Evolutionary conservation across 768 basidiomycete genomes (phyloP).

Genomic region (Podaxis rugospora): DNA sequence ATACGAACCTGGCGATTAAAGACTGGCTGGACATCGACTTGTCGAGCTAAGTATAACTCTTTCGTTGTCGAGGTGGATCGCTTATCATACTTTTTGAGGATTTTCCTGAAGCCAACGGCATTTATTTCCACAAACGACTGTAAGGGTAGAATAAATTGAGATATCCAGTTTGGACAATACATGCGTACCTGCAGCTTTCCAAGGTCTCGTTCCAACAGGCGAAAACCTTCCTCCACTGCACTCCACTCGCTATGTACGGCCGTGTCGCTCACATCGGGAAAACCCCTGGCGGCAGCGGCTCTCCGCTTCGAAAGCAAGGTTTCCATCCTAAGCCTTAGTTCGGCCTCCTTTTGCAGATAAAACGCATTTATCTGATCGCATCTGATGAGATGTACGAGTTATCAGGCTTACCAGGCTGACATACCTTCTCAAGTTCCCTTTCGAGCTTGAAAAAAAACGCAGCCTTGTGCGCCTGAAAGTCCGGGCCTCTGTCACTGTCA

Average conservation of each 20-base stretch:
- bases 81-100: slow-evolving; percentile 98
- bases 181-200: slow-evolving; percentile 82
- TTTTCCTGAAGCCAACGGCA: slow-evolving; percentile 94
- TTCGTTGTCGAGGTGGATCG: slow-evolving; percentile 93
- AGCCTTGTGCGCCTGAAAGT: slow-evolving; percentile 92
- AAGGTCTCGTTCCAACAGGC: slow-evolving; percentile 89
- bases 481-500: slow-evolving; percentile 72
- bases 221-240: slow-evolving; percentile 94
- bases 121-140: slow-evolving; percentile 98
- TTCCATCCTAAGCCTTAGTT: slow-evolving; percentile 86
- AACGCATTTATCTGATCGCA: slow-evolving; percentile 86
- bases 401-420: slow-evolving; percentile 13
- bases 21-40: slow-evolving; percentile 98
- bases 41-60: slow-evolving; percentile 91
- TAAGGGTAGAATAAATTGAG: slow-evolving; percentile 10
- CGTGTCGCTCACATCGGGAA: slow-evolving; percentile 64
- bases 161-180: not conserved
- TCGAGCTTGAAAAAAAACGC: slow-evolving; percentile 99
- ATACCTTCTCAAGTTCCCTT: slow-evolving; percentile 93
- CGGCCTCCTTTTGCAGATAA: slow-evolving; percentile 96
- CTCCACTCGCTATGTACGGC: slow-evolving; percentile 86
- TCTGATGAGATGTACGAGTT: slow-evolving; percentile 10
- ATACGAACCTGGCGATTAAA: slow-evolving; percentile 82
- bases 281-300: slow-evolving; percentile 67
- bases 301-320: slow-evolving; percentile 92